Evolutionary conservation across 768 basidiomycete species (phyloP).

Genomic region (Boletus rubescentipes): DNA sequence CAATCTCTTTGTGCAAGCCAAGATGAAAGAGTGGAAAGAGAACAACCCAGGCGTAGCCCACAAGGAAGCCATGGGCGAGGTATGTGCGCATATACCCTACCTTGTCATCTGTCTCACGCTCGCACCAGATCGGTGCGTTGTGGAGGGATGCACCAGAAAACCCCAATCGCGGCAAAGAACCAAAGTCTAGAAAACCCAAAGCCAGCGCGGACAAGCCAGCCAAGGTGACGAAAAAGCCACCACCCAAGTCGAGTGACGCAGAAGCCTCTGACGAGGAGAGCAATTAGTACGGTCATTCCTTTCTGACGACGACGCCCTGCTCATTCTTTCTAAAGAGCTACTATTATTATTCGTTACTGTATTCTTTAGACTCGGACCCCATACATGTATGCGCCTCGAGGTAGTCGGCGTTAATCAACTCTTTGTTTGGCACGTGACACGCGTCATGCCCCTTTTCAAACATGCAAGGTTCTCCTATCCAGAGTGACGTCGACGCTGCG

Average conservation of each 20-base stretch:
- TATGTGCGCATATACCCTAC: conserved; percentile 20
- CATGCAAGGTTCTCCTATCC: conserved; percentile 16
- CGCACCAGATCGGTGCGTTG: conserved; percentile 48
- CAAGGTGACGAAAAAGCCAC: conserved; percentile 15
- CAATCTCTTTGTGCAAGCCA: conserved; percentile 53
- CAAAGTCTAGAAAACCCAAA: conserved; percentile 48
- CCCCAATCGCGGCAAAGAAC: conserved; percentile 57
- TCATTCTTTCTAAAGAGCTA: background rate
- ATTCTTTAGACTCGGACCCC: background rate
- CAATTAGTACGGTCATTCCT: conserved; percentile 9
- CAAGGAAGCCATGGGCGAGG: conserved; percentile 55
- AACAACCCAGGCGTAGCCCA: conserved; percentile 45
- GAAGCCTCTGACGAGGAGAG: conserved; percentile 26
- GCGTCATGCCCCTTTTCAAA: conserved; percentile 11
- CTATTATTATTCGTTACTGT: conserved; percentile 12
- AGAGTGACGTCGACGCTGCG: conserved; percentile 12
- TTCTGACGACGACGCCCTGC: background rate
- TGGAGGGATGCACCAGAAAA: conserved; percentile 65
- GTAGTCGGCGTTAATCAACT: background rate
- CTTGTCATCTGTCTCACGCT: conserved; percentile 10
- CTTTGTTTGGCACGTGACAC: conserved; percentile 16
- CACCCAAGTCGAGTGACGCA: conserved; percentile 21
- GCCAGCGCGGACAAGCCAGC: conserved; percentile 21
- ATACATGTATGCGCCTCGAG: conserved; percentile 13
- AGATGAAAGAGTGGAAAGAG: conserved; percentile 59